Conservation (phyloP, 768 basidiomycete genomes). For the Gautieria morchelliformis region DNA sequence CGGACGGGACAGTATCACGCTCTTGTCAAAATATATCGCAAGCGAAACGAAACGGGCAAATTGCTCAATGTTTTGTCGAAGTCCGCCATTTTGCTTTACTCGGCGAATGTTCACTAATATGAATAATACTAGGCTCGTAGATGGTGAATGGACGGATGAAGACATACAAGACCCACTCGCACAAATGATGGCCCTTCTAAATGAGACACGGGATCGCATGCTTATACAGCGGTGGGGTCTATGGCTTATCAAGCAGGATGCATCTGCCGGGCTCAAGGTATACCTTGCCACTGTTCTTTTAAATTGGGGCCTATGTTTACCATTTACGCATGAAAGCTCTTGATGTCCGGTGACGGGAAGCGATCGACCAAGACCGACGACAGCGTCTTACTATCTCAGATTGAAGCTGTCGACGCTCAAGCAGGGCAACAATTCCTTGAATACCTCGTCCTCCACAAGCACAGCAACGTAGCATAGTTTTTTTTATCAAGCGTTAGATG, state of each 20-base stretch:
- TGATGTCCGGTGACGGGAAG: conserved; percentile 49
- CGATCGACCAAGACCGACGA: conserved; percentile 57
- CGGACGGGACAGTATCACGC: conserved; percentile 46
- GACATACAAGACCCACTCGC: conserved; percentile 54
- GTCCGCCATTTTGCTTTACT: conserved; percentile 30
- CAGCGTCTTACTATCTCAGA: conserved; percentile 41
- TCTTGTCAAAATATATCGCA: conserved; percentile 50
- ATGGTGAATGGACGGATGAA: conserved; percentile 54
- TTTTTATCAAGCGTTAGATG: neutral
- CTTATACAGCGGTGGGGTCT: conserved; percentile 68
- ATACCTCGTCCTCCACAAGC: conserved; percentile 64
- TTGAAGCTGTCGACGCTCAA: conserved; percentile 43
- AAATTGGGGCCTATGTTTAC: conserved; percentile 1
- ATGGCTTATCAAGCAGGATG: conserved; percentile 67
- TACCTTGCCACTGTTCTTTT: conserved; percentile 1
- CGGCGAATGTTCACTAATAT: neutral
- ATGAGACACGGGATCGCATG: conserved; percentile 45
- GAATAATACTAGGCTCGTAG: conserved; percentile 40
- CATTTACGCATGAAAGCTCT: conserved; percentile 33
- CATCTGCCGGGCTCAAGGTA: conserved; percentile 66
- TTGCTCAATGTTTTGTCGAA: conserved; percentile 60
- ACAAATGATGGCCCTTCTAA: conserved; percentile 49
- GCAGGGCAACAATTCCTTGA: conserved; percentile 72
- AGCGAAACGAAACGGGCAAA: conserved; percentile 46
- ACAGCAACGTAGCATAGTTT: conserved; percentile 39